Evolutionary conservation across 495 filamentous ascomycete genomes (phyloP).

Genomic region (Talaromyces nanjingensis): DNA sequence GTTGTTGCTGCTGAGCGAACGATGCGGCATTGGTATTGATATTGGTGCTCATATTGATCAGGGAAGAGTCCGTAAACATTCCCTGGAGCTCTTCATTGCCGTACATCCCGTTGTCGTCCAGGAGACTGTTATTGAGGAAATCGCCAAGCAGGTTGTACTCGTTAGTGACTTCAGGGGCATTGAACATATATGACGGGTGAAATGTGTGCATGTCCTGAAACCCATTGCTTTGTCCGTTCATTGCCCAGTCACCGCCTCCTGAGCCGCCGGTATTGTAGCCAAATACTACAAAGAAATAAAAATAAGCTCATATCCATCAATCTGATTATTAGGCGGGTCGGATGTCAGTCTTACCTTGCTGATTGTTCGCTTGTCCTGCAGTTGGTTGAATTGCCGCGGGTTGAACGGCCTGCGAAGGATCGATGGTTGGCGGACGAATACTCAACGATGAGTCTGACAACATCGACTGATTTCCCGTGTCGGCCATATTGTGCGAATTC

Average conservation of each 20-base stretch:
- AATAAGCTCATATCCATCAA: slow-evolving; percentile 20
- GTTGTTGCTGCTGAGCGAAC: slow-evolving; percentile 23
- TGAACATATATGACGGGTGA: slow-evolving; percentile 93
- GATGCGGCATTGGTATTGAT: slow-evolving; percentile 25
- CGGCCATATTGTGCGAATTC: slow-evolving; percentile 32
- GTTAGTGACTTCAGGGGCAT: slow-evolving; percentile 84
- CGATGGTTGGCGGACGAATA: slow-evolving; percentile 26
- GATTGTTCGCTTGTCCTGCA: slow-evolving; percentile 47
- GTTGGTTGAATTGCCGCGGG: slow-evolving; percentile 25
- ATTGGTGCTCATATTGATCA: slow-evolving; percentile 42
- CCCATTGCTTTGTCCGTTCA: slow-evolving; percentile 61
- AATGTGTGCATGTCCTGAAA: slow-evolving; percentile 92
- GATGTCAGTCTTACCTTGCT: slow-evolving; percentile 61
- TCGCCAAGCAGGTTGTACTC: slow-evolving; percentile 96
- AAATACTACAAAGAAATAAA: slow-evolving; percentile 37
- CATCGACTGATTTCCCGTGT: slow-evolving; percentile 37
- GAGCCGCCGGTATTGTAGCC: slow-evolving; percentile 31
- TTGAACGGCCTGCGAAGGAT: slow-evolving; percentile 27
- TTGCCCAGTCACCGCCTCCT: slow-evolving; percentile 50
- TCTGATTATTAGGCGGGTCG: slow-evolving; percentile 6
- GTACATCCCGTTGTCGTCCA: slow-evolving; percentile 69
- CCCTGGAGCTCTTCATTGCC: slow-evolving; percentile 54
- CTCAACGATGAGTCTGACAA: slow-evolving; percentile 29
- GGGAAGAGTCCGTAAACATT: slow-evolving; percentile 48
- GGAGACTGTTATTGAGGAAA: slow-evolving; percentile 80